Percentiles rank a stretch among this genome's conserved stretches.
phyloP scores from a whole-genome alignment of 345 rosid species.

The Melaleuca quinquenervia region DNA sequence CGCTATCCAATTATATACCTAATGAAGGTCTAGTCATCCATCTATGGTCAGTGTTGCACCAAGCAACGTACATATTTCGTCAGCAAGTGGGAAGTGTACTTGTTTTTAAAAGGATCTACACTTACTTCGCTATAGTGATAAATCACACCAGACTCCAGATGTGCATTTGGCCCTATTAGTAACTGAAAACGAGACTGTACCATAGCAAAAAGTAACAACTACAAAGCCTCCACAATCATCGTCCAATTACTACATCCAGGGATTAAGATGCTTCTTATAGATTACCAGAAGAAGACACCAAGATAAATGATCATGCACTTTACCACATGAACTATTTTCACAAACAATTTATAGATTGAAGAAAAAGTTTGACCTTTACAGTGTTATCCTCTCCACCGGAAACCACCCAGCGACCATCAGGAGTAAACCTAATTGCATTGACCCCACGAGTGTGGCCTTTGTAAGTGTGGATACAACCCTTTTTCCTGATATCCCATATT shows the following conservation, averaged over 20 bases:
- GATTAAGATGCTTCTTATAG: not conserved
- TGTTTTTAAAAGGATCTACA: not conserved
- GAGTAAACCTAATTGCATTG: slow-evolving; percentile 92
- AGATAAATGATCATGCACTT: not conserved
- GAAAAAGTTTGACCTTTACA: slow-evolving; percentile 55
- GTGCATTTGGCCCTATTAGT: not conserved
- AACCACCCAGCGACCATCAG: slow-evolving; percentile 99
- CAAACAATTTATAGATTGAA: not conserved
- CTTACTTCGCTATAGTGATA: not conserved
- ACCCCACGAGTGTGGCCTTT: slow-evolving; percentile 99
- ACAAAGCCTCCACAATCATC: not conserved
- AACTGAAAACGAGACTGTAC: not conserved
- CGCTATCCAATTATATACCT: not conserved
- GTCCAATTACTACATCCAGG: not conserved
- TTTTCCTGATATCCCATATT: slow-evolving; percentile 98
- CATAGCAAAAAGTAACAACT: not conserved
- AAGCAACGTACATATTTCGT: not conserved
- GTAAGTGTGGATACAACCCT: slow-evolving; percentile 96
- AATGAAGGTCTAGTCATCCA: not conserved
- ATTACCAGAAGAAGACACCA: not conserved
- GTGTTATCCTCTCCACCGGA: slow-evolving; percentile 97
- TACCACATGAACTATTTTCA: not conserved
- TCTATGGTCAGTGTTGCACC: not conserved
- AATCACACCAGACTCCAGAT: not conserved
- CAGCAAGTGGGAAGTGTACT: not conserved